phyloP scores from a whole-genome alignment of 129 eudicot species.

The Centrapalus pauciflorus region DNA sequence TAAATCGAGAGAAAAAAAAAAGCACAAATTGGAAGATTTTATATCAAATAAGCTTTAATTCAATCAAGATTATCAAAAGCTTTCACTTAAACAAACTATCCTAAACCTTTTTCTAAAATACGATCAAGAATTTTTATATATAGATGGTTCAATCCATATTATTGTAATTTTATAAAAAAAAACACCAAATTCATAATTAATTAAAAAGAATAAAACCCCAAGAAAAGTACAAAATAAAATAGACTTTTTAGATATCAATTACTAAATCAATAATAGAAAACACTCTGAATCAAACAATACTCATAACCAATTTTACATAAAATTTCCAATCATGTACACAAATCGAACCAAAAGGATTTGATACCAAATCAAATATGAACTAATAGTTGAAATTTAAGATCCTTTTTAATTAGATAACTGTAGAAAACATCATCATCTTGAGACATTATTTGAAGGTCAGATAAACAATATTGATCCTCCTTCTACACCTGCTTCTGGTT shows the following conservation, averaged over 20 bases:
- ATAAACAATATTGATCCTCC: too few relatives aligned
- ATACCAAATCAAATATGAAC: background rate
- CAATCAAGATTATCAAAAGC: background rate
- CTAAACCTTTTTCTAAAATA: too few relatives aligned
- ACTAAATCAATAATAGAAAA: too few relatives aligned
- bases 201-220: background rate
- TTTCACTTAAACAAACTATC: too few relatives aligned
- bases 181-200: background rate
- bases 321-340: background rate
- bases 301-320: background rate
- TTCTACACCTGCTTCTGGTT: too few relatives aligned
- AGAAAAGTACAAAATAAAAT: background rate
- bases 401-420: constrained; percentile 32
- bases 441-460: constrained; percentile 31
- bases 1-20: too few relatives aligned
- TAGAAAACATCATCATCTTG: constrained; percentile 47
- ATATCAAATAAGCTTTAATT: background rate
- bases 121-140: too few relatives aligned
- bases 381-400: background rate
- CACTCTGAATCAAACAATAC: background rate
- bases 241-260: too few relatives aligned
- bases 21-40: too few relatives aligned
- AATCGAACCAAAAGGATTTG: background rate
- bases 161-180: constrained; percentile 6
- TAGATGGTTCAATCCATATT: too few relatives aligned